These are phyloP conservation scores for Podospora didyma DNA, from an alignment of 495 filamentous ascomycete species.

Conservation along the genomic window DNA sequence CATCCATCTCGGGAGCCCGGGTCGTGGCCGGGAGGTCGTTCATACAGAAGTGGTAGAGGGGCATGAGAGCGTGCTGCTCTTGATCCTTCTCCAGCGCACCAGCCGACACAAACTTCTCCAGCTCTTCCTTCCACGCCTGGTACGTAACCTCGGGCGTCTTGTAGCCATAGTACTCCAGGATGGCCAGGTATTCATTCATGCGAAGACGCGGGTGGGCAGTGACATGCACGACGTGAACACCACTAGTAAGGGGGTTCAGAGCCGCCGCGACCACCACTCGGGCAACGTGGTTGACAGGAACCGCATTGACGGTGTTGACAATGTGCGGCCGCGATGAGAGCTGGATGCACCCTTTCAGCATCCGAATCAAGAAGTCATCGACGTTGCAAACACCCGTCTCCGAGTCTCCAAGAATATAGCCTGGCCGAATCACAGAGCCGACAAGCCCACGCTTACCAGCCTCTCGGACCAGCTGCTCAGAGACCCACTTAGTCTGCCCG, in stretches of 20 bases:
- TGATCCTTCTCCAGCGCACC: conserved; percentile 47
- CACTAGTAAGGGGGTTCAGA: conserved; percentile 55
- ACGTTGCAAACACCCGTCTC: conserved; percentile 70
- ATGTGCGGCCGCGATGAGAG: conserved; percentile 68
- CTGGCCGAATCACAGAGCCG: conserved; percentile 76
- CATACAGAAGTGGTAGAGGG: conserved; percentile 80
- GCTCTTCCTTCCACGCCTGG: conserved; percentile 43
- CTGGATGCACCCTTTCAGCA: conserved; percentile 88
- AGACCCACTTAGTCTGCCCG: conserved; percentile 74
- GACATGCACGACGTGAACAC: conserved; percentile 54
- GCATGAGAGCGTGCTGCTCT: conserved; percentile 72
- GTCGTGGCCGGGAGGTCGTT: conserved; percentile 74
- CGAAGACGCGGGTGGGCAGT: conserved; percentile 76
- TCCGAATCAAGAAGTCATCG: conserved; percentile 89
- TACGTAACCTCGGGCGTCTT: conserved; percentile 66
- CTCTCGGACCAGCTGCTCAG: conserved; percentile 74
- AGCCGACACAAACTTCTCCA: conserved; percentile 62
- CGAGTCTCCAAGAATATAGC: conserved; percentile 79
- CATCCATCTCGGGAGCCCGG: conserved; percentile 76
- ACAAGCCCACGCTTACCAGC: conserved; percentile 73
- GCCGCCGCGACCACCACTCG: conserved; percentile 70
- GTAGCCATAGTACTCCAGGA: conserved; percentile 75
- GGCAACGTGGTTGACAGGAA: conserved; percentile 83
- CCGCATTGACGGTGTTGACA: conserved; percentile 83
- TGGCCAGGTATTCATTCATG: conserved; percentile 71